Evolutionary conservation across 164 flowering plant species (phyloP), one percentile per base, ranked within the genome.

Genomic region (Berberis thunbergii): DNA sequence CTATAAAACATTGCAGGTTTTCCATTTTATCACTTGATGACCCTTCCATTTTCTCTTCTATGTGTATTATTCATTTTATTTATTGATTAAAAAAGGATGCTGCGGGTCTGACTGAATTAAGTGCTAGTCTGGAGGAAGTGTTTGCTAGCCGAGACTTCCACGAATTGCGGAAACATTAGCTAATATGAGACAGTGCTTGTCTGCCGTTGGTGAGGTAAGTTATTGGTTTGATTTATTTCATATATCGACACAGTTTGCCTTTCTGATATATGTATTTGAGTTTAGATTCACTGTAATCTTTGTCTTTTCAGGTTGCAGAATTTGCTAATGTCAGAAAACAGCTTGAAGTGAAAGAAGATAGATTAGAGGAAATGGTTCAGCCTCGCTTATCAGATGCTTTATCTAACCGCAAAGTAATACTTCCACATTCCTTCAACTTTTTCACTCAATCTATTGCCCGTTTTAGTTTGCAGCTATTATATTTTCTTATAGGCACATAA

Each of bases 91-190:
- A 64, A 70, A 69, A 95, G 99, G 99, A 95, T 82, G 99, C 99
- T 75, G 99, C 99, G 57, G 97, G 99, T 41, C 82, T 95, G 76
- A 85, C 99, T 43, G 96, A 95, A 64, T 73, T 95, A 66, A 95
- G 99, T 69, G 87, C 97, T 8, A 95, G 96, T 43, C 96, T 95
- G 61, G 99, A 95, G 81, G 99, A 88, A 82, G 97, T 95, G n/a
- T 95, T 95, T 89, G 89, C 96, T 39, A 91, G 96, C 78, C 97
- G 98, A 7, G 98, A 95, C 80, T 97, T 95, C 78, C 98, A 57
- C 86, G 86, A 6, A 97, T 95, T 74, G 97, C 98, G 4, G 97
- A 95, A 73, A 88, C 98, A 26, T 82, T 95, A 79, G 98, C 99
- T 50, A 95, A 86, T 62, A 95, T 95, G 99, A 88, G 99, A 73